These are phyloP conservation scores for Lathyrus sativus DNA, from an alignment of 306 rosid genomes.

Conservation along the genomic window DNA sequence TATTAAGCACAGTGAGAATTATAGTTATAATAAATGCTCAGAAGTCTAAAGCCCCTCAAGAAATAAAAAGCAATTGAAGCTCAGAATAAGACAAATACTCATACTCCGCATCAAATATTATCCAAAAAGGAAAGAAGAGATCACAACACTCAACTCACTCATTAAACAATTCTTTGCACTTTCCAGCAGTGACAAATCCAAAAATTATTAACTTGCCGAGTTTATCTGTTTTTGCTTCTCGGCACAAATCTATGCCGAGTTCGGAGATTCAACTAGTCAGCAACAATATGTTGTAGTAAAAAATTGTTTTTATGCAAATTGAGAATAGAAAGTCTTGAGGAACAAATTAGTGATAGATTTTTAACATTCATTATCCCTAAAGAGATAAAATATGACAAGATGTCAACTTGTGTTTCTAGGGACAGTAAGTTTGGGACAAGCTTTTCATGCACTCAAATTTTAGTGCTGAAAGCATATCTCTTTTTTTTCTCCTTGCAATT, in stretches of 20 bases:
- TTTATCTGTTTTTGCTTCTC: not conserved
- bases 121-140: constrained; percentile 30
- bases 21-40: constrained; percentile 33
- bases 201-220: not conserved
- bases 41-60: constrained; percentile 18
- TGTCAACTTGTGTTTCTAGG: too few species aligned
- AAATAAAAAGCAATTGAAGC: constrained; percentile 14
- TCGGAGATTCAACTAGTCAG: not conserved
- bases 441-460: too few species aligned
- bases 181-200: not conserved
- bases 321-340: too few species aligned
- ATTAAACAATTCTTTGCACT: constrained; percentile 23
- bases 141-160: constrained; percentile 18
- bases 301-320: not conserved
- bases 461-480: not conserved
- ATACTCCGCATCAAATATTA: constrained; percentile 32
- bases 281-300: constrained; percentile 7
- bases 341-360: too few species aligned
- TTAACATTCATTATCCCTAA: too few species aligned
- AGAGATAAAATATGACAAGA: too few species aligned
- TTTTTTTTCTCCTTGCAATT: not conserved
- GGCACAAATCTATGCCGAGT: not conserved
- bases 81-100: not conserved
- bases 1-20: constrained; percentile 31
- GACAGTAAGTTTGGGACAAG: too few species aligned